Base-by-base conservation (phyloP, 2,329 filamentous ascomycete genomes). In the Chaetomiaceae sp. region DNA sequence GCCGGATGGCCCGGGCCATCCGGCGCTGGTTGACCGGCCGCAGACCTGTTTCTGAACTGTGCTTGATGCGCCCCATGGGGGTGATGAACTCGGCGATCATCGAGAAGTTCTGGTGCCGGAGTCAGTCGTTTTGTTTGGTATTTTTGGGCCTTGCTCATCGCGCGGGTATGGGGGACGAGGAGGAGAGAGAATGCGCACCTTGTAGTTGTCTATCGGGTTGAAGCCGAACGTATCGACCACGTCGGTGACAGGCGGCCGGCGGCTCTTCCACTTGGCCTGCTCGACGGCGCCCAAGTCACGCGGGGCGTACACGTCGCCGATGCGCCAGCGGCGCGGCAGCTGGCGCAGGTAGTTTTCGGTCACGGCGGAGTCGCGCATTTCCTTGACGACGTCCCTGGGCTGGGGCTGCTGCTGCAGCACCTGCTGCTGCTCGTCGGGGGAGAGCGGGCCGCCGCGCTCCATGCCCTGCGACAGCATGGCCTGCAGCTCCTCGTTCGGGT, bases 81-180 rank as follows among this genome's bases (percentile, higher is more conserved):
- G 86, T 88, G 60, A 93, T 85, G 65, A 86, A 96, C 65, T 96
- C 89, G 26, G 86, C 86, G 68, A 97, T 85, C 51, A 98, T 79
- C 30, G 86, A 81, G 65, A 95, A 95, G 69, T 98, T 98, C 89
- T 95, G 38, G 33, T 12, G 26, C 12, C 26, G 11, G 18, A 26
- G n/a, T n/a, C n/a, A n/a, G n/a, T n/a, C n/a, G n/a, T n/a, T n/a
- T n/a, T n/a, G n/a, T n/a, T n/a, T n/a, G n/a, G n/a, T n/a, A n/a
- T n/a, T n/a, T n/a, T n/a, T n/a, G n/a, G n/a, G n/a, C n/a, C n/a
- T n/a, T n/a, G n/a, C n/a, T n/a, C n/a, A n/a, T n/a, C n/a, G n/a
- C n/a, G n/a, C n/a, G n/a, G n/a, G n/a, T n/a, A n/a, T n/a, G n/a
- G n/a, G n/a, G n/a, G 29, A 30, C 29, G 15, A 34, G 11, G 29